phyloP scores from a whole-genome alignment of 2,329 filamentous ascomycete genomes.

The Orbilia ellipsospora region DNA sequence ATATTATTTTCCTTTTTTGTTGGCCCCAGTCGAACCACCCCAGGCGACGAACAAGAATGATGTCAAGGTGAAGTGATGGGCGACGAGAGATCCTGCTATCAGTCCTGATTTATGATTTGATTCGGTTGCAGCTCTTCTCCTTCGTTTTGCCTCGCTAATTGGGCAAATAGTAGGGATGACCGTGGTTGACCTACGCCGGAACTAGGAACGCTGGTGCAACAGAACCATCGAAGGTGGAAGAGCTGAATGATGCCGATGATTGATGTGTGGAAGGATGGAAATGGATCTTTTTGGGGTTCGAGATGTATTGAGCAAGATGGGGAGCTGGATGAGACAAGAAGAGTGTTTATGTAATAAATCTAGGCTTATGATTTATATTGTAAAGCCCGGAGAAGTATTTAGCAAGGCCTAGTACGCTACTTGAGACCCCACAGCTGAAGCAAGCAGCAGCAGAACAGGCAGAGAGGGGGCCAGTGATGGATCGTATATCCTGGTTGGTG shows the following conservation, averaged over 20 bases:
- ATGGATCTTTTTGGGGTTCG: neutral
- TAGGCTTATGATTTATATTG: neutral
- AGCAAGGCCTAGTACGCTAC: no score
- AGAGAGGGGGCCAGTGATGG: no score
- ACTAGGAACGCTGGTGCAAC: conserved; percentile 15
- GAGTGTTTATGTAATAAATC: neutral
- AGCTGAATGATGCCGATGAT: neutral
- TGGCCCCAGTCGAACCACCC: conserved; percentile 21
- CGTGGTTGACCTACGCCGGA: conserved; percentile 36
- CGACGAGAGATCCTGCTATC: conserved; percentile 1
- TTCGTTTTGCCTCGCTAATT: conserved; percentile 33
- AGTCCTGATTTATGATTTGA: neutral
- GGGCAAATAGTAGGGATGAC: conserved; percentile 29
- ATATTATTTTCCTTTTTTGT: conserved; percentile 7
- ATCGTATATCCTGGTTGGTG: conserved; percentile 26
- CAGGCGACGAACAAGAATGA: conserved; percentile 17
- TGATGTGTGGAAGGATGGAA: neutral
- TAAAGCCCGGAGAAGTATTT: no score
- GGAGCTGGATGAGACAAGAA: neutral
- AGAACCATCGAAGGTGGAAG: neutral
- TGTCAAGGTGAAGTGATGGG: conserved; percentile 55
- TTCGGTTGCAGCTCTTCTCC: conserved; percentile 29
- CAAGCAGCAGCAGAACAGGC: no score
- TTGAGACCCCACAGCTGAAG: no score
- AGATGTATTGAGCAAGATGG: neutral